These are phyloP conservation scores for Blastobotrys chiropterorum DNA, from an alignment of 805 yeast genomes.

Conservation along the genomic window DNA sequence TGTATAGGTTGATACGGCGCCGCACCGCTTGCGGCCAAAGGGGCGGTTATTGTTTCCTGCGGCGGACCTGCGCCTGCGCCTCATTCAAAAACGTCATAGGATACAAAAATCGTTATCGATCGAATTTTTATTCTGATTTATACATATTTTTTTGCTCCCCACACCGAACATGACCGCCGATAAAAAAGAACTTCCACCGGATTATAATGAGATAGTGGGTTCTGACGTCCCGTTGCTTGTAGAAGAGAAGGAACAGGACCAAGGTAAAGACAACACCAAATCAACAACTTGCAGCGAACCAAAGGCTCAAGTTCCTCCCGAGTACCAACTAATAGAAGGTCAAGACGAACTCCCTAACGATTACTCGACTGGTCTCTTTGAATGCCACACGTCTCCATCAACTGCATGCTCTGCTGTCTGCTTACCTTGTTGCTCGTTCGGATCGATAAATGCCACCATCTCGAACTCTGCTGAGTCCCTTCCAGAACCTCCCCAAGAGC, in stretches of 20 bases:
- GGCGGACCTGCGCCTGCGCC: no score
- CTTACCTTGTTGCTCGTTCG: constrained; percentile 12
- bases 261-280: not conserved
- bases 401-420: constrained; percentile 4
- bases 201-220: not conserved
- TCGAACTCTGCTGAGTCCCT: not conserved
- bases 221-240: not conserved
- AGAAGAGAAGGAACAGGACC: not conserved
- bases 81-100: not conserved
- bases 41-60: no score
- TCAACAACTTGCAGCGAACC: not conserved
- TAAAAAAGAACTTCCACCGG: not conserved
- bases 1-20: no score
- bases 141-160: not conserved
- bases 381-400: constrained; percentile 5
- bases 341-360: constrained; percentile 1
- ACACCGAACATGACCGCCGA: not conserved
- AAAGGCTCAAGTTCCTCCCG: constrained; percentile 3
- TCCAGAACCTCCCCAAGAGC: not conserved
- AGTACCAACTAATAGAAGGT: constrained; percentile 1
- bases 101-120: no score
- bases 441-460: constrained; percentile 7
- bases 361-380: constrained; percentile 12
- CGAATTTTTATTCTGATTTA: no score
- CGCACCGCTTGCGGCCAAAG: no score